Percentiles rank a stretch among this genome's conserved stretches.
phyloP scores from a whole-genome alignment of 352 stramenopile genomes.

The Saprolegnia parasitica region DNA sequence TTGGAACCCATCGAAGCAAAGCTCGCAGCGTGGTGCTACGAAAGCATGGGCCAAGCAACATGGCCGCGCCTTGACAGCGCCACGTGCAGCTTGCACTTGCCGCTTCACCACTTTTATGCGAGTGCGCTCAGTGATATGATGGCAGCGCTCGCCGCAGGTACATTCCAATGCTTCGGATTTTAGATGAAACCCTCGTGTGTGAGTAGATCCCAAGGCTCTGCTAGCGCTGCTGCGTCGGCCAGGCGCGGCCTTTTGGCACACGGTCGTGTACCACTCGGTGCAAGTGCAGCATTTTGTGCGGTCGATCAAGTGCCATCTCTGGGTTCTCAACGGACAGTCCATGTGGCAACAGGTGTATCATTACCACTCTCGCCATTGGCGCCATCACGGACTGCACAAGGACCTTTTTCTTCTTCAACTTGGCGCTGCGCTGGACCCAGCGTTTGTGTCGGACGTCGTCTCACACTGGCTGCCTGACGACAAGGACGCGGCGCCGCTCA shows the following conservation, averaged over 20 bases:
- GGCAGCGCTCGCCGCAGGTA: constrained; percentile 40
- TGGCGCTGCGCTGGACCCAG: constrained; percentile 37
- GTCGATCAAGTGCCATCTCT: constrained; percentile 69
- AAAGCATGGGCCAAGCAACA: constrained; percentile 30
- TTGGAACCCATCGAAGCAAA: constrained; percentile 26
- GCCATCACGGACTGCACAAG: constrained; percentile 64
- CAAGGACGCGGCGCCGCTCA: constrained; percentile 40
- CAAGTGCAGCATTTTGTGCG: constrained; percentile 58
- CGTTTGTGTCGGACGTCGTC: constrained; percentile 41
- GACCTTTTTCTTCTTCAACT: constrained; percentile 69
- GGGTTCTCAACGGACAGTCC: constrained; percentile 70
- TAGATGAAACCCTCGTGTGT: background rate
- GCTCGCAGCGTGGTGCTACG: constrained; percentile 17
- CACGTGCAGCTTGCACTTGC: constrained; percentile 66
- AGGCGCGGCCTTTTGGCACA: constrained; percentile 46
- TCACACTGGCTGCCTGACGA: constrained; percentile 45
- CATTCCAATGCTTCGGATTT: background rate
- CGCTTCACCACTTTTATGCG: constrained; percentile 73
- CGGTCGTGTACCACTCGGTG: constrained; percentile 44
- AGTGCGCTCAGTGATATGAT: constrained; percentile 49
- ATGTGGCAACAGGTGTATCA: constrained; percentile 80
- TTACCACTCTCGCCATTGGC: constrained; percentile 79
- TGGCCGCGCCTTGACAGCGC: constrained; percentile 25
- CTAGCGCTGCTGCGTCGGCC: constrained; percentile 27
- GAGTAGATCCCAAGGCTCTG: background rate